These are phyloP conservation scores for Lentinula boryana DNA, from an alignment of 768 basidiomycete species.

Conservation along the genomic window DNA sequence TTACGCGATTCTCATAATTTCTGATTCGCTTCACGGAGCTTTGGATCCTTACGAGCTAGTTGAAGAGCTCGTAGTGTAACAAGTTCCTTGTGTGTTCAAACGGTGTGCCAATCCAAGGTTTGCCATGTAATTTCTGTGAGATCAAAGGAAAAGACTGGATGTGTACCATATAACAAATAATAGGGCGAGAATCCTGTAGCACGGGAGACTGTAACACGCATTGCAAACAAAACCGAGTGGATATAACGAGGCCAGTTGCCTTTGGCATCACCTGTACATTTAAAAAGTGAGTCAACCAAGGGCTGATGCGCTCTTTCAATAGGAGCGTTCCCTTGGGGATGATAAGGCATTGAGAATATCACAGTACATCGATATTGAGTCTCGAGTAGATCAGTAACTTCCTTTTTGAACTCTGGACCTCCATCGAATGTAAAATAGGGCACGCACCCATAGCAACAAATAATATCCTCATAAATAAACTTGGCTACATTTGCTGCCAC, in stretches of 20 bases:
- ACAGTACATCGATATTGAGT: too few species aligned
- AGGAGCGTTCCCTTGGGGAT: conserved; percentile 24
- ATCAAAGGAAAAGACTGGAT: conserved; percentile 23
- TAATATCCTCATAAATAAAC: too few species aligned
- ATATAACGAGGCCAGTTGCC: conserved; percentile 22
- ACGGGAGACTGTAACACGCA: conserved; percentile 16
- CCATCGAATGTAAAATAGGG: too few species aligned
- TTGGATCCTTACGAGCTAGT: conserved; percentile 14
- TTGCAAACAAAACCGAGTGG: conserved; percentile 17
- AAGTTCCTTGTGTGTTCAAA: conserved; percentile 18
- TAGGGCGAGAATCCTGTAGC: conserved; percentile 25
- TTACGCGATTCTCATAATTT: conserved; percentile 9
- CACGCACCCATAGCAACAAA: too few species aligned
- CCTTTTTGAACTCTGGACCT: too few species aligned
- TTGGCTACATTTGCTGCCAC: too few species aligned
- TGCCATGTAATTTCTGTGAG: conserved; percentile 22
- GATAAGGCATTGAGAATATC: conserved; percentile 16
- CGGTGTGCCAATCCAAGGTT: conserved; percentile 17
- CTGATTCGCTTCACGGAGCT: conserved; percentile 9
- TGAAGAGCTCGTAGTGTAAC: conserved; percentile 18
- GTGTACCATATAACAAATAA: conserved; percentile 22
- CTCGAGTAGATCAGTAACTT: too few species aligned
- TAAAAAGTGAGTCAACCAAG: conserved; percentile 15
- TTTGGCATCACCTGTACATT: conserved; percentile 14
- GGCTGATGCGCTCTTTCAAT: conserved; percentile 23